Evolutionary conservation across 805 yeast species (phyloP).

Genomic region (Myxozyma sirexii): DNA sequence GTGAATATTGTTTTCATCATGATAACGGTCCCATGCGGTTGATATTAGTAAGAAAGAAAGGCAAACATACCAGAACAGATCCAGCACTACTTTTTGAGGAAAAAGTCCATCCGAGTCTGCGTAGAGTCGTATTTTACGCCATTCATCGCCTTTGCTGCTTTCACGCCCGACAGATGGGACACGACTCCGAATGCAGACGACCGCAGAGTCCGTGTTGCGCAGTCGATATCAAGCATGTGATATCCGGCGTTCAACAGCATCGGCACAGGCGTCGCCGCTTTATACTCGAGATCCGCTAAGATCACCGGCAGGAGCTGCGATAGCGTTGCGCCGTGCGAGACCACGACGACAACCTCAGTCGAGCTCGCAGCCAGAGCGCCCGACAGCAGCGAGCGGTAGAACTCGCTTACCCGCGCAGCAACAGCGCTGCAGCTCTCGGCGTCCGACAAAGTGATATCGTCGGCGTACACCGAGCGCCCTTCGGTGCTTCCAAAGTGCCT

Average conservation of each 20-base stretch:
- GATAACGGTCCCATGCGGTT: background rate
- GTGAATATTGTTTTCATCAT: conserved; percentile 36
- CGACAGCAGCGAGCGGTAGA: conserved; percentile 1
- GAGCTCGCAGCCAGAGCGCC: background rate
- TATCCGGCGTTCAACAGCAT: conserved; percentile 26
- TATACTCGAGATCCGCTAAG: background rate
- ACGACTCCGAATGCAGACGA: conserved; percentile 1
- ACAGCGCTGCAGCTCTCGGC: conserved; percentile 9
- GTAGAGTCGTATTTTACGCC: conserved; percentile 16
- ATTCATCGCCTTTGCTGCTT: background rate
- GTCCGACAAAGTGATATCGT: background rate
- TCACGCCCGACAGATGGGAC: conserved; percentile 5
- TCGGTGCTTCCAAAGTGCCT: conserved; percentile 22
- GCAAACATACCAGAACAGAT: conserved; percentile 13
- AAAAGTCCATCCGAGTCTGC: conserved; percentile 20
- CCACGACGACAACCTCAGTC: conserved; percentile 13
- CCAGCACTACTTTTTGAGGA: conserved; percentile 1
- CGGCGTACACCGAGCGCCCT: conserved; percentile 12
- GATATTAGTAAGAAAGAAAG: background rate
- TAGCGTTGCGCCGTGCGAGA: conserved; percentile 24
- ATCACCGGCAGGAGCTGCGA: conserved; percentile 10
- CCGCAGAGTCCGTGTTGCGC: background rate
- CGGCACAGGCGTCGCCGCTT: background rate
- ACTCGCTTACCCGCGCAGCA: conserved; percentile 7
- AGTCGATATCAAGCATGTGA: conserved; percentile 19